Evolutionary conservation across 108 stramenopile genomes (phyloP), one percentile per base, ranked within the genome.

Genomic region (Craspedostauros australis): DNA sequence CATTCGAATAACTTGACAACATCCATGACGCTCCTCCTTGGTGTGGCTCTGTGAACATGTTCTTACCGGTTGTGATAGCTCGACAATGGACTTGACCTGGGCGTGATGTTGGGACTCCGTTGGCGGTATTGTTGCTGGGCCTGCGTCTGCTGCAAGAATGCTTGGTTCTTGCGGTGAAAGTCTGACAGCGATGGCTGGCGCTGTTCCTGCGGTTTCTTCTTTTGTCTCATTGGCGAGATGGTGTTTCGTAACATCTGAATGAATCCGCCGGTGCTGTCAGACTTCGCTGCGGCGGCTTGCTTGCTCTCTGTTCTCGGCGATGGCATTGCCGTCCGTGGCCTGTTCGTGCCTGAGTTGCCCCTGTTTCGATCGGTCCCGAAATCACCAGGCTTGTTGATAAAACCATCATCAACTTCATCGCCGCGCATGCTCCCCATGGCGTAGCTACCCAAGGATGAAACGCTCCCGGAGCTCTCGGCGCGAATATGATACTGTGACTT

Each of bases 381-480:
- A n/a, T n/a, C n/a, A n/a, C n/a, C n/a, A n/a, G n/a, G n/a, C n/a
- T n/a, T n/a, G n/a, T n/a, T n/a, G n/a, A n/a, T n/a, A n/a, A n/a
- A n/a, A n/a, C n/a, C n/a, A n/a, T n/a, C n/a, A n/a, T 18, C 30
- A 14, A 9, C 51, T 2, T 24, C 15, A 9, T 25, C n/a, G n/a
- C 32, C 34, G 20, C 28, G 14, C 0, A 16, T 42, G 11, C 19
- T 33, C 26, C 19, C 37, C 24, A 27, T 32, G 4, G 5, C 16
- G 1, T 37, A 28, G 52, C 60, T 62, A 27, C 61, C 71, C 9
- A 72, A 32, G 8, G 67, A 63, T 2, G 73, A 75, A 18, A 68
- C 41, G 25, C 66, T 67, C 8, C 73, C 66, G 32, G 37, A 50
- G 8, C 45, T 48, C n/a, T 59, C 52, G 16, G 24, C 53, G 15